These are phyloP conservation scores for Aphanomyces invadans DNA, from an alignment of 352 stramenopile genomes.

Conservation along the genomic window DNA sequence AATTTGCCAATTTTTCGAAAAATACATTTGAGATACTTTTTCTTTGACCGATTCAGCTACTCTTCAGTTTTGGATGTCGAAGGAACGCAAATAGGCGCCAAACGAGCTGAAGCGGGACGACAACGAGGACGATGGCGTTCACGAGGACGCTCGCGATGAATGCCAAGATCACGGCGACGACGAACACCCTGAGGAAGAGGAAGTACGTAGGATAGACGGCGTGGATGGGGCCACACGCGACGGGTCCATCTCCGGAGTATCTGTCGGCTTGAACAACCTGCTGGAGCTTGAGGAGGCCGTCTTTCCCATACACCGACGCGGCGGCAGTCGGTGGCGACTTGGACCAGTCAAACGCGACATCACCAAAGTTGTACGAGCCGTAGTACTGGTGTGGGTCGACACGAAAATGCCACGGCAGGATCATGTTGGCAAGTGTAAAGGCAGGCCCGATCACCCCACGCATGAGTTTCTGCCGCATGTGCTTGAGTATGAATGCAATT, in stretches of 20 bases:
- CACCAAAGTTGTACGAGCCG: constrained; percentile 88
- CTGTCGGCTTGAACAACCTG: constrained; percentile 27
- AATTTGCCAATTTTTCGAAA: no score
- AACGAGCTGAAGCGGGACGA: constrained; percentile 27
- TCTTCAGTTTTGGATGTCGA: not conserved
- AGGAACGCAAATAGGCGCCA: not conserved
- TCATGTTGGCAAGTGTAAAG: constrained; percentile 64
- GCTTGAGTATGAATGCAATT: not conserved
- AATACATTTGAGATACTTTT: no score
- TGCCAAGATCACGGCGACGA: constrained; percentile 10
- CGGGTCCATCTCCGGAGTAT: constrained; percentile 6
- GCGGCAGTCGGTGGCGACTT: constrained; percentile 28
- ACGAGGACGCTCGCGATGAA: constrained; percentile 24
- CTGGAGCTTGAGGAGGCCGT: constrained; percentile 27
- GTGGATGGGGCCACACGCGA: constrained; percentile 31
- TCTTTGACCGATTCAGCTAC: no score
- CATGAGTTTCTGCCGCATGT: not conserved
- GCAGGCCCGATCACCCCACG: constrained; percentile 41
- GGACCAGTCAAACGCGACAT: constrained; percentile 88
- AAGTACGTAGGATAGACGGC: constrained; percentile 22
- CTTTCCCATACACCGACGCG: constrained; percentile 25
- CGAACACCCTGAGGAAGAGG: constrained; percentile 14
- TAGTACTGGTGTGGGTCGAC: constrained; percentile 58
- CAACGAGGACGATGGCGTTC: constrained; percentile 24
- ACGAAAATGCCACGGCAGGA: constrained; percentile 75